Base-by-base conservation (phyloP, 2,329 filamentous ascomycete species). In the Ceratocystis diversiconidia region DNA sequence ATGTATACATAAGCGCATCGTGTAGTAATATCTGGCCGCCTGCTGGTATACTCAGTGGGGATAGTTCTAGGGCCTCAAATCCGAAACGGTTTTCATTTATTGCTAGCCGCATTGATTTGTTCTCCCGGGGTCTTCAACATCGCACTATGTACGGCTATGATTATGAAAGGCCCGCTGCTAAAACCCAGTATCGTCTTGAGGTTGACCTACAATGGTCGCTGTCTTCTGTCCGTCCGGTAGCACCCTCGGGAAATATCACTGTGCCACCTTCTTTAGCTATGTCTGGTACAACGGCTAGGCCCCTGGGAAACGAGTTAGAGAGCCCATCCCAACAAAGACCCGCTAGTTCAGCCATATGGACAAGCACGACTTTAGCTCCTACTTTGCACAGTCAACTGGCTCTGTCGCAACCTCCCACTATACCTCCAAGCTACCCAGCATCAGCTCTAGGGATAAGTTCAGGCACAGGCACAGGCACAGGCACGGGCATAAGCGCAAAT, bases 21-120 rank as follows among this genome's bases (percentile, higher is more conserved):
- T 77, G 77, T 57, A 76, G 78, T 64, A 73, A 74, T 10, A 74
- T 74, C 46, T 85, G 82, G 82, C 82, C 82, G 2, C 82, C 82
- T 0, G 71, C 78, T 15, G 76, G 79, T 28, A 70, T 36, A 68
- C 72, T 62, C 15, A 36, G 62, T 6, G 44, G 59, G 7, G 25
- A 52, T 6, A 10, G 19, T 5, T 19, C 48, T 19, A 41, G 62
- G 60, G 52, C 43, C 25, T 66, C 60, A 61, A 63, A 19, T 28
- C 52, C 43, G 50, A 46, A 50, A 55, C 48, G 28, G 44, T 63
- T 52, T 41, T 61, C 64, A 30, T 68, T 66, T 19, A 61, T 60
- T 64, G 68, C 43, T 36, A 67, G 59, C 28, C 52, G 63, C 1
- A 57, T 64, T 22, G 62, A 69, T 17, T 44, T 66, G 41, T 69